Conservation (phyloP, 495 filamentous ascomycete species). For the Penicillium verhagenii region DNA sequence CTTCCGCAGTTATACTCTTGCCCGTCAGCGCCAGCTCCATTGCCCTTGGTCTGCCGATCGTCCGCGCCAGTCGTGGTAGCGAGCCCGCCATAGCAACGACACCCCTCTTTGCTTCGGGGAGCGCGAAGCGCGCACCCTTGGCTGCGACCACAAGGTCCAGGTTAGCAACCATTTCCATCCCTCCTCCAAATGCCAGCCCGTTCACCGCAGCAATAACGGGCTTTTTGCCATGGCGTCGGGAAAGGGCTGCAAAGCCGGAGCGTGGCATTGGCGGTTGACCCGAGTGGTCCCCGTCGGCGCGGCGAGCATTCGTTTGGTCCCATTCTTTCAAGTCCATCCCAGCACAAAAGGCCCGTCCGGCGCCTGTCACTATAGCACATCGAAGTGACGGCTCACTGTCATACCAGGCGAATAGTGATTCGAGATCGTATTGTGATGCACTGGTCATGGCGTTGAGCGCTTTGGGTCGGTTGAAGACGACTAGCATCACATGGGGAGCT, state of each 20-base stretch:
- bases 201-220: conserved; percentile 68
- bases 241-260: conserved; percentile 17
- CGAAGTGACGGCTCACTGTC: conserved; percentile 46
- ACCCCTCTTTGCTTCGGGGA: conserved; percentile 65
- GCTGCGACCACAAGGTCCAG: conserved; percentile 63
- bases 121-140: conserved; percentile 48
- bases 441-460: conserved; percentile 43
- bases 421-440: conserved; percentile 43
- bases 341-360: conserved; percentile 45
- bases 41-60: conserved; percentile 60
- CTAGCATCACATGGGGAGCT: conserved; percentile 29
- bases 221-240: conserved; percentile 38
- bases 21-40: conserved; percentile 66
- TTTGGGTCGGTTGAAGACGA: conserved; percentile 35
- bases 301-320: conserved; percentile 13
- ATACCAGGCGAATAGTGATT: conserved; percentile 45
- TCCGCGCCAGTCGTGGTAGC: conserved; percentile 61
- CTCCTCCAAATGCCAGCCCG: conserved; percentile 65
- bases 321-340: conserved; percentile 36
- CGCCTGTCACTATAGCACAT: conserved; percentile 48
- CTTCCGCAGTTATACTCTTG: conserved; percentile 46
- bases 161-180: conserved; percentile 64
- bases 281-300: conserved; percentile 9
- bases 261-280: conserved; percentile 15
- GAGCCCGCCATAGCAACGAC: conserved; percentile 66